Conservation (phyloP, 1,284 basidiomycete genomes). For the Takashimella tepidaria region DNA sequence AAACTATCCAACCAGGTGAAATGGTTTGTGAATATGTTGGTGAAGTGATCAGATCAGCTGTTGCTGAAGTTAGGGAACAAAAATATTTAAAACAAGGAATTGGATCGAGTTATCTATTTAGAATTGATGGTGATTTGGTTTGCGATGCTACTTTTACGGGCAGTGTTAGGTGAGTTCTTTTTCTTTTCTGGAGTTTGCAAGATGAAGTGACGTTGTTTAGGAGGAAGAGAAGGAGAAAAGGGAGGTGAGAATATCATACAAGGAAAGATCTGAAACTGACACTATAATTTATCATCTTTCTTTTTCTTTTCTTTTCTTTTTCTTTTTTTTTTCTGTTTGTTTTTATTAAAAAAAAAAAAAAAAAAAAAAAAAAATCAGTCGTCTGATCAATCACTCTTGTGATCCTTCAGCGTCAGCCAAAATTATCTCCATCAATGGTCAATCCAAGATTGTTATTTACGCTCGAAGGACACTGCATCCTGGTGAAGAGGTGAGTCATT, state of each 20-base stretch:
- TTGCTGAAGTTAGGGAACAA: conserved; percentile 96
- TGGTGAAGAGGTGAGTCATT: conserved; percentile 91
- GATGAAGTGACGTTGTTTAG: neutral
- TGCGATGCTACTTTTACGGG: conserved; percentile 99
- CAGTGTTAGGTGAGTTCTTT: conserved; percentile 81
- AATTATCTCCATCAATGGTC: conserved; percentile 96
- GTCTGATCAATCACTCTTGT: conserved; percentile 93
- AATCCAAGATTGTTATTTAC: conserved; percentile 96
- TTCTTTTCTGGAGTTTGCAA: no score
- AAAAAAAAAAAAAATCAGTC: conserved; percentile 51
- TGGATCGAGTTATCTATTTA: conserved; percentile 88
- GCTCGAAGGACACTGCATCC: conserved; percentile 90
- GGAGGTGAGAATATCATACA: no score
- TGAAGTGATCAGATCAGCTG: conserved; percentile 89
- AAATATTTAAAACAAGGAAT: conserved; percentile 93
- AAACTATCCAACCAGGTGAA: conserved; percentile 86
- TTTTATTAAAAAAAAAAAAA: no score
- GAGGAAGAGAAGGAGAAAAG: neutral
- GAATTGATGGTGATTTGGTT: conserved; percentile 84
- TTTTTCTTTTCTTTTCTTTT: no score
- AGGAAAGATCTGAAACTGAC: no score
- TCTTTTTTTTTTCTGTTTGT: no score
- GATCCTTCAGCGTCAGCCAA: conserved; percentile 96
- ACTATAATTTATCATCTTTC: no score
- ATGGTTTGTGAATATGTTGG: conserved; percentile 99